Evolutionary conservation across 202 grass and related monocot species (phyloP).

Genomic region (Carex sylvatica): DNA sequence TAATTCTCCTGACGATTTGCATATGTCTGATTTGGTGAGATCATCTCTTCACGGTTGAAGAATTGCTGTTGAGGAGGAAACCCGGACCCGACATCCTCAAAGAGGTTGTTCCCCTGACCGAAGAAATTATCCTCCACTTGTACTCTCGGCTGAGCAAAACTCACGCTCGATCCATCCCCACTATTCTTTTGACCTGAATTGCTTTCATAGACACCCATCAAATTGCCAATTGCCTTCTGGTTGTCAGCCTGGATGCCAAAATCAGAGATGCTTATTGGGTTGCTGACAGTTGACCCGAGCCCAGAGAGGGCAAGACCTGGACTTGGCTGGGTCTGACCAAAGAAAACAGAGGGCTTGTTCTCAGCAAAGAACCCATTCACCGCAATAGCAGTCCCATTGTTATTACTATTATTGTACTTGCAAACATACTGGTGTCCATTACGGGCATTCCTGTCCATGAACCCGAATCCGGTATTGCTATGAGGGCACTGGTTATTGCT

Average conservation of each 20-base stretch:
- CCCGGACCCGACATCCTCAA: conserved; percentile 19
- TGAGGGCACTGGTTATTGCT: conserved; percentile 66
- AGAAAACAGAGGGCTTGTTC: conserved; percentile 60
- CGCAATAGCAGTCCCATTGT: conserved; percentile 3
- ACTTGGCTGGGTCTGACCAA: conserved; percentile 24
- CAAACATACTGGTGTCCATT: conserved; percentile 66
- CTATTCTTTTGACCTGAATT: conserved; percentile 32
- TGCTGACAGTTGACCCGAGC: conserved; percentile 12
- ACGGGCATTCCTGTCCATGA: conserved; percentile 64
- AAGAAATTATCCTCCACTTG: conserved; percentile 66
- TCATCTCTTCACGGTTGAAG: conserved; percentile 45
- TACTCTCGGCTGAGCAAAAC: conserved; percentile 34
- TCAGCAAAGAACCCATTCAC: conserved; percentile 32
- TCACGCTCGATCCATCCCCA: conserved; percentile 42
- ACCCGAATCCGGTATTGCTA: conserved; percentile 47
- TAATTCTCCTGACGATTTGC: conserved; percentile 13
- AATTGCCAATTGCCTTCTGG: conserved; percentile 54
- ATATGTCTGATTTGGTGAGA: conserved; percentile 39
- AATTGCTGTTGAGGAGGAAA: conserved; percentile 55
- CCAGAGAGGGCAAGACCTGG: conserved; percentile 23
- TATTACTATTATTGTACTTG: conserved; percentile 46
- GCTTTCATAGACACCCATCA: conserved; percentile 84
- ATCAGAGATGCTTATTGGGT: conserved; percentile 44
- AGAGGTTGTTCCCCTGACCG: conserved; percentile 37
- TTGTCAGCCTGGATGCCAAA: conserved; percentile 51